Evolutionary conservation across 2,329 filamentous ascomycete species (phyloP).

Genomic region (Fusarium tupiense): DNA sequence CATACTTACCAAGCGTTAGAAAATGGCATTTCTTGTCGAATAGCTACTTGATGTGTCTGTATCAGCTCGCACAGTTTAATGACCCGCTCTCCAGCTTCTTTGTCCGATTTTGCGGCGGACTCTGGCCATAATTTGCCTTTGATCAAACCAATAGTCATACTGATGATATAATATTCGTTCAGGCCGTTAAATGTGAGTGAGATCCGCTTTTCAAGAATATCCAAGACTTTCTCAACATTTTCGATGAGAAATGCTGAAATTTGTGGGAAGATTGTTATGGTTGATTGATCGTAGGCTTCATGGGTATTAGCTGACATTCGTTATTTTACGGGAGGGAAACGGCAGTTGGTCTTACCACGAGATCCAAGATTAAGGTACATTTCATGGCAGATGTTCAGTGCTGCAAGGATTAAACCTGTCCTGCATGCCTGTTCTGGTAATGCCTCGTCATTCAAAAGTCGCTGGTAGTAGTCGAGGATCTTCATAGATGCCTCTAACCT

Average conservation of each 20-base stretch:
- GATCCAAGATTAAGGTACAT: not conserved
- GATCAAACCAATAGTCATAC: not conserved
- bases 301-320: not conserved
- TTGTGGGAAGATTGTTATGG: not conserved
- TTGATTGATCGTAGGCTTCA: not conserved
- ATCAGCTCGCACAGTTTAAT: not conserved
- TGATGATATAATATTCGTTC: not conserved
- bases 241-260: not conserved
- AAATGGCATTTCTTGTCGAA: not conserved
- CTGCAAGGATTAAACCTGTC: not conserved
- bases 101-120: not conserved
- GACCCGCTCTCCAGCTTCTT: not conserved
- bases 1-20: not conserved
- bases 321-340: too few species aligned
- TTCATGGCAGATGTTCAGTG: not conserved
- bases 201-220: not conserved
- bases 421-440: not conserved
- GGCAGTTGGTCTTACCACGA: fast-evolving
- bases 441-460: fast-evolving
- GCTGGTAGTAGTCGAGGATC: not conserved
- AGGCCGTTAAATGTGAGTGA: not conserved
- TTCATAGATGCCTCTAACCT: not conserved
- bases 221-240: not conserved
- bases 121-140: not conserved
- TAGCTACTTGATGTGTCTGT: not conserved